Base-by-base conservation (phyloP, 441 rosid species). In the Jatropha multifida region DNA sequence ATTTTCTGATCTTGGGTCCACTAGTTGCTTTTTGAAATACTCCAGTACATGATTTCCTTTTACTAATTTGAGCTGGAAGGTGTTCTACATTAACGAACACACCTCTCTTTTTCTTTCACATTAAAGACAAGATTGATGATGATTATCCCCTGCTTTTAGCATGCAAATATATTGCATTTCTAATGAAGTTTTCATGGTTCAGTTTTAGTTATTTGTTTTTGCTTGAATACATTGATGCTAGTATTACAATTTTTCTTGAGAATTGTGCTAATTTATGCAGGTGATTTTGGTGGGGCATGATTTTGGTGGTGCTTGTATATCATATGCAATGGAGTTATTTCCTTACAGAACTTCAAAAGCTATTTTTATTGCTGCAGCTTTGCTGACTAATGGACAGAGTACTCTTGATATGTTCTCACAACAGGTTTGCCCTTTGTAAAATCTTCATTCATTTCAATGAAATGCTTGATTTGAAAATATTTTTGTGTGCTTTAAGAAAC, bases 221-320 rank as follows among this genome's bases (percentile, higher is more conserved):
- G 65, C 61, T 7, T 49, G 41, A 73, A 68, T 49, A n/a, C 69
- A 54, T 18, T 58, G 68, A 15, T 55, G 73, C 74, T 75, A 51
- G 56, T 55, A 32, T 46, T 68, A 48, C 23, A 52, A 8, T 38
- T 71, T 49, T 71, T 60, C 55, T 11, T 65, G 15, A n/a, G 1
- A 66, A 65, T 72, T 38, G 7, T 41, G 38, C 32, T 37, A 44
- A 38, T 63, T 67, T 63, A 10, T 84, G 87, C 86, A 94, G 98
- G 97, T 90, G 79, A 86, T 94, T 66, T 85, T 94, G 91, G 97
- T 87, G 11, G 98, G 98, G 37, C 99, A 95, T 37, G 98, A 95
- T 85, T 88, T 95, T 77, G 99, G 97, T 60, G 99, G 99, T 74
- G 91, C 97, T 48, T 92, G 99, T 76, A 74, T 89, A 73, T 90